A percentile compares a stretch with the other conserved stretches of the same genome.
phyloP scores from a whole-genome alignment of 495 filamentous ascomycete species.

The Neurospora sp. region DNA sequence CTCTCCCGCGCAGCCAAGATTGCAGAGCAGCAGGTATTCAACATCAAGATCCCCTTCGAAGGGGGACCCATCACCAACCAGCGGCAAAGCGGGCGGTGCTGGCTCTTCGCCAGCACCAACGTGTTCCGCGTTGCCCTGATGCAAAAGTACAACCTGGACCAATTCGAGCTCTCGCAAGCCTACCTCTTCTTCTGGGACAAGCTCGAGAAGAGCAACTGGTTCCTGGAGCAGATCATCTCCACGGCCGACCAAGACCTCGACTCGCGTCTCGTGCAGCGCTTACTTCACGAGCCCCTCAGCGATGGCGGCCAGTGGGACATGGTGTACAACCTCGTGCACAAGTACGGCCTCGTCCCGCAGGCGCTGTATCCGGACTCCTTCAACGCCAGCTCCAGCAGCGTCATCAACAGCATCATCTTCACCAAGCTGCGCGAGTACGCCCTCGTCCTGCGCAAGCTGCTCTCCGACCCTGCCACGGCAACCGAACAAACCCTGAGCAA shows the following conservation, averaged over 20 bases:
- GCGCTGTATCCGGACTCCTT: slow-evolving; percentile 67
- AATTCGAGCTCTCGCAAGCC: slow-evolving; percentile 76
- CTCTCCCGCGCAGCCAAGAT: slow-evolving; percentile 45
- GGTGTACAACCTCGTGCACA: slow-evolving; percentile 74
- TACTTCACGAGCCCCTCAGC: slow-evolving; percentile 55
- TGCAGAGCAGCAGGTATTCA: slow-evolving; percentile 68
- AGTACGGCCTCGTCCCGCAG: slow-evolving; percentile 80
- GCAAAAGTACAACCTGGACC: slow-evolving; percentile 62
- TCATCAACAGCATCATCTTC: slow-evolving; percentile 67
- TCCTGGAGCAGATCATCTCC: slow-evolving; percentile 70
- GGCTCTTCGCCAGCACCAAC: slow-evolving; percentile 82
- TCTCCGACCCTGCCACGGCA: slow-evolving; percentile 14
- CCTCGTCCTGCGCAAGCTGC: slow-evolving; percentile 49
- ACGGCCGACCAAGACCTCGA: slow-evolving; percentile 60
- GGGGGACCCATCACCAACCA: slow-evolving; percentile 81
- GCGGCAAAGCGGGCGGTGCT: slow-evolving; percentile 67
- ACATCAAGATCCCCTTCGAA: slow-evolving; percentile 71
- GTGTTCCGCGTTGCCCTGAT: slow-evolving; percentile 79
- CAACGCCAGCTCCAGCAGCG: slow-evolving; percentile 57
- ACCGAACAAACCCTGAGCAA: slow-evolving; percentile 24
- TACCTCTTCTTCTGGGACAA: slow-evolving; percentile 97
- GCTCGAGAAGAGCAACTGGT: slow-evolving; percentile 83
- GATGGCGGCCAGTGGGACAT: slow-evolving; percentile 94
- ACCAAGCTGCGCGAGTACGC: slow-evolving; percentile 82
- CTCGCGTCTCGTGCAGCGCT: slow-evolving; percentile 53